These are phyloP conservation scores for Hemileccinum rubropunctum DNA, from an alignment of 768 basidiomycete genomes.

Conservation along the genomic window DNA sequence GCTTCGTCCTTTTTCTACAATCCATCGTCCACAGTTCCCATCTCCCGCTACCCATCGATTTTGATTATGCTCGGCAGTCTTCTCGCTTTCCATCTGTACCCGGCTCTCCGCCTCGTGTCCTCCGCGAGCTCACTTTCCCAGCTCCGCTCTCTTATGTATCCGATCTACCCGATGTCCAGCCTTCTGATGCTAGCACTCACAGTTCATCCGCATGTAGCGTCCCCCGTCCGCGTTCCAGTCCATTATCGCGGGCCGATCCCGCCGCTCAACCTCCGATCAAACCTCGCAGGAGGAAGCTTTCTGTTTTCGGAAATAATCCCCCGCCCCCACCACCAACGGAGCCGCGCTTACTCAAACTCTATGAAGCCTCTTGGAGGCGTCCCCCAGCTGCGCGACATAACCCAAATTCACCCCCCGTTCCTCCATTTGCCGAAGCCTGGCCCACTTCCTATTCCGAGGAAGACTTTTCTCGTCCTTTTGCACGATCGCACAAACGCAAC, in stretches of 20 bases:
- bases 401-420: background rate
- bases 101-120: conserved; percentile 28
- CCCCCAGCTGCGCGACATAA: conserved; percentile 12
- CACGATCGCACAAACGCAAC: conserved; percentile 39
- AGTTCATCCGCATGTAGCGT: background rate
- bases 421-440: conserved; percentile 20
- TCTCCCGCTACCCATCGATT: conserved; percentile 44
- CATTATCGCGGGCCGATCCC: conserved; percentile 20
- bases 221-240: conserved; percentile 16
- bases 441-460: conserved; percentile 39
- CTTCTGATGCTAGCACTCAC: conserved; percentile 8
- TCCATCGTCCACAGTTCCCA: conserved; percentile 64
- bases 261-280: conserved; percentile 11
- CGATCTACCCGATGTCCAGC: conserved; percentile 13
- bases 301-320: conserved; percentile 38
- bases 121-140: conserved; percentile 69
- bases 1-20: conserved; percentile 72
- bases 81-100: conserved; percentile 14
- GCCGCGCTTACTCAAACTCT: conserved; percentile 45
- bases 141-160: conserved; percentile 59
- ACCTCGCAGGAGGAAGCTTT: conserved; percentile 23
- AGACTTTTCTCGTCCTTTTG: conserved; percentile 33
- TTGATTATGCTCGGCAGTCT: conserved; percentile 35
- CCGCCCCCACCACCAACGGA: conserved; percentile 47
- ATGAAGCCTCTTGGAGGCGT: conserved; percentile 51